phyloP scores from a whole-genome alignment of 805 yeast genomes.

The Suhomyces prunicola region DNA sequence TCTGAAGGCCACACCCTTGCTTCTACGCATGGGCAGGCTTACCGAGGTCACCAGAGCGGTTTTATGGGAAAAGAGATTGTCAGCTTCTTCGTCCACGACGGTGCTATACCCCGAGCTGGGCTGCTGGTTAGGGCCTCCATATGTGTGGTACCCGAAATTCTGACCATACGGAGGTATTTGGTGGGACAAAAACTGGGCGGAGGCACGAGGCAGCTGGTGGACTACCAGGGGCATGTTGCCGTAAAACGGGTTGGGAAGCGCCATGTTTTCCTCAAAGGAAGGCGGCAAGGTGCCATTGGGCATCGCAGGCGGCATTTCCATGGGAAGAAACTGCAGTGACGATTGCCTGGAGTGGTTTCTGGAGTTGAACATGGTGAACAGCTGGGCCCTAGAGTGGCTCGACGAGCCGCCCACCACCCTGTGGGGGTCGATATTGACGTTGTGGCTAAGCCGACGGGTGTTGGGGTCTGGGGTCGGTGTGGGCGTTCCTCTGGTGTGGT shows the following conservation, averaged over 20 bases:
- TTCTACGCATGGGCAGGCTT: constrained; percentile 8
- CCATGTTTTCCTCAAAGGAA: constrained; percentile 1
- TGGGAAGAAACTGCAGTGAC: constrained; percentile 6
- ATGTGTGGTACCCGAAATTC: neutral
- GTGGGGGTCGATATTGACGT: neutral
- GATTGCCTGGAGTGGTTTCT: constrained; percentile 6
- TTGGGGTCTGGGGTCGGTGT: neutral
- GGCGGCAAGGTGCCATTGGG: neutral
- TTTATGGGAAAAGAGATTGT: constrained; percentile 8
- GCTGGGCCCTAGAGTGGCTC: constrained; percentile 3
- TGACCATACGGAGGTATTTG: neutral
- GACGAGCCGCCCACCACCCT: neutral
- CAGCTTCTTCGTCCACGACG: constrained; percentile 19
- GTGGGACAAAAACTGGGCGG: constrained; percentile 3
- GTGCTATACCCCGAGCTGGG: constrained; percentile 17
- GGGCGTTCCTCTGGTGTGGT: neutral
- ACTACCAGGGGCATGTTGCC: neutral
- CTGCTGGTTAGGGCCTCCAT: constrained; percentile 7
- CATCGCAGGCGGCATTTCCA: neutral
- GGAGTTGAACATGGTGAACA: neutral
- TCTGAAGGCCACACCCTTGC: constrained; percentile 29
- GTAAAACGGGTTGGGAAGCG: constrained; percentile 8
- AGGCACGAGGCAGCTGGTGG: constrained; percentile 4
- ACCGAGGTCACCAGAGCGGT: constrained; percentile 6
- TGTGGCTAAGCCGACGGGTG: neutral